A percentile compares a stretch with the other conserved stretches of the same genome.
Evolutionary conservation across 495 filamentous ascomycete genomes (phyloP).

Genomic region (Letharia columbiana): DNA sequence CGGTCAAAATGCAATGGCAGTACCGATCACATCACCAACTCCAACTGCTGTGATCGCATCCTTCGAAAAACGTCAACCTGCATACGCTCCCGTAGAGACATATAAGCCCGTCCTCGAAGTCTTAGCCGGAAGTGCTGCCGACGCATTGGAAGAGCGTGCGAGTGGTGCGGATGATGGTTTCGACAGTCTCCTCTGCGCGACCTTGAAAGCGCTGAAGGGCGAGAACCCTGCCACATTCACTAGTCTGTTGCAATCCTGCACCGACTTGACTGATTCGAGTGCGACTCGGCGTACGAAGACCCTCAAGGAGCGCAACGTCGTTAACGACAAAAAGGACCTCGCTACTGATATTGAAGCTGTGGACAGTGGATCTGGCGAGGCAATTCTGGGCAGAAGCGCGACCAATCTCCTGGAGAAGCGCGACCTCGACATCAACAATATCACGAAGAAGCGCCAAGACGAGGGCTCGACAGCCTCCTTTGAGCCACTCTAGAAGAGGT

Average conservation of each 20-base stretch:
- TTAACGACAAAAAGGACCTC: not conserved
- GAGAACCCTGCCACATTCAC: not conserved
- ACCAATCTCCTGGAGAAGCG: not conserved
- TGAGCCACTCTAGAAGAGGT: not conserved
- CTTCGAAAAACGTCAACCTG: not conserved
- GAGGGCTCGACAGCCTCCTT: not conserved
- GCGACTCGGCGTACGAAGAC: not conserved
- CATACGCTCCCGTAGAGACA: not conserved
- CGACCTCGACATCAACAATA: not conserved
- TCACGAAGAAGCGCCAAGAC: not conserved
- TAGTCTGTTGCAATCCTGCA: constrained; percentile 1
- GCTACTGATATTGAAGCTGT: not conserved
- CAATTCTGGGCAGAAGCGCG: not conserved
- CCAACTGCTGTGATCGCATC: not conserved
- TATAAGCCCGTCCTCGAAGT: not conserved
- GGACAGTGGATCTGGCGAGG: not conserved
- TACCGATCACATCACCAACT: not conserved
- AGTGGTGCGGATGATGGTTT: not conserved
- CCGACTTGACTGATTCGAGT: not conserved
- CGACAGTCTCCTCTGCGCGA: not conserved
- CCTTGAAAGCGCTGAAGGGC: constrained; percentile 1
- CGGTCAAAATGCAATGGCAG: not conserved
- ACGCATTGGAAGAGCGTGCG: not conserved
- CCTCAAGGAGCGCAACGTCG: not conserved
- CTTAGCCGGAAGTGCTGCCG: not conserved